Base-by-base conservation (phyloP, 352 stramenopile genomes). In the Thalassiosira sp. region DNA sequence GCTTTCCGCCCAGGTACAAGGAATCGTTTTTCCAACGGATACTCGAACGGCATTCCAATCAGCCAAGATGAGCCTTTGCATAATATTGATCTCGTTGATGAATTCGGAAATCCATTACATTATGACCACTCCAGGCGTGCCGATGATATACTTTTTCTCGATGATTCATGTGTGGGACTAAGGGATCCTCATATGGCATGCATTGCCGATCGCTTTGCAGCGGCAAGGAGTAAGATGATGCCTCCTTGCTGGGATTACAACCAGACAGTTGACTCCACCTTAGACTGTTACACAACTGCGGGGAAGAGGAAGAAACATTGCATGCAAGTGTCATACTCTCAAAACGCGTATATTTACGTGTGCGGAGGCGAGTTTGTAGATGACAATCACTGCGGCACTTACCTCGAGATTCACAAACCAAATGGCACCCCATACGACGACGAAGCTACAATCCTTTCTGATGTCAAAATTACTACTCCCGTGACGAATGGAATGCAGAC, bases 191-290 rank as follows among this genome's bases (percentile, higher is more conserved):
- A 88, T 35, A 63, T 68, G n/a, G 67, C 69, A 15, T 92, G 87
- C 66, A 77, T 88, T 31, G 82, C 72, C 31, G 69, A 84, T 54
- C 53, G 81, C 6, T 76, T 88, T 54, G 70, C 81, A 35, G 59
- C 76, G 6, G 52, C 76, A 56, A 58, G 48, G 6, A 87, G 63
- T 46, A 57, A 51, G 15, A 52, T 70, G 35, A 70, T 80, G 37
- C 78, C 87, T 18, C 57, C 76, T 6, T 92, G 87, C 62, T 87
- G 77, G 58, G 87, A 92, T 72, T 84, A 91, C 69, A 92, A 92
- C 70, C 65, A 87, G 43, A 92, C 87, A 28, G 87, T 92, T 24
- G 69, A 88, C 59, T 62, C 84, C 18, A 82, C 69, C 24, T 57
- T 81, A 18, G 42, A 63, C 35, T 90, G 80, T 42, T 78, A 59